These are phyloP conservation scores for Beauveria brongniartii DNA, from an alignment of 2,329 filamentous ascomycete species.

Conservation along the genomic window DNA sequence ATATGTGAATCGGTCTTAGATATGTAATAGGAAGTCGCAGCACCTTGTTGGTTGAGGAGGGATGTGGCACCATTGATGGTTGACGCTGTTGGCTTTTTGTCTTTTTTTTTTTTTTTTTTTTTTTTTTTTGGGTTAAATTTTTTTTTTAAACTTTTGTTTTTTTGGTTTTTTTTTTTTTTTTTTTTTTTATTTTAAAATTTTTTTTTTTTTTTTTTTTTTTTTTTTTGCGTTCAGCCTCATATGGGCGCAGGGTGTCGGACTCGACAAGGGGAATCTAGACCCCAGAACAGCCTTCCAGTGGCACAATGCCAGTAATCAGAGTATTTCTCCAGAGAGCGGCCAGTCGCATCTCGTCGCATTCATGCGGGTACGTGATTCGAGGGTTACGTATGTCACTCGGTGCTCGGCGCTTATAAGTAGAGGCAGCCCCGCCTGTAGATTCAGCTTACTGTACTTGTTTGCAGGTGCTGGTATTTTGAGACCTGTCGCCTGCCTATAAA, in stretches of 20 bases:
- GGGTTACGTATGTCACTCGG: background rate
- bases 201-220: too few species aligned
- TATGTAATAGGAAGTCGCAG: background rate
- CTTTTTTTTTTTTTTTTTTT: too few species aligned
- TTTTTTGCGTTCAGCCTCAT: too few species aligned
- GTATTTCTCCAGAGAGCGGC: background rate
- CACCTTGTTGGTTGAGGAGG: background rate
- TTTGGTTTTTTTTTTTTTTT: too few species aligned
- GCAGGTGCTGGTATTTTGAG: too few species aligned
- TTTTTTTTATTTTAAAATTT: too few species aligned
- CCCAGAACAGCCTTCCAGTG: background rate
- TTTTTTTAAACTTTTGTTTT: too few species aligned
- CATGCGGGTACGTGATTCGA: background rate
- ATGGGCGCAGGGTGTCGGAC: background rate
- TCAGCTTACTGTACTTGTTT: background rate
- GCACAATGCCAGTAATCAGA: background rate
- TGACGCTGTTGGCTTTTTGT: background rate
- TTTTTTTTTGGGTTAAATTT: too few species aligned
- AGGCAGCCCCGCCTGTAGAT: background rate
- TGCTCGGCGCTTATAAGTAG: background rate
- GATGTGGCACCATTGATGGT: background rate
- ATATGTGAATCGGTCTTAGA: background rate
- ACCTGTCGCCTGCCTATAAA: too few species aligned
- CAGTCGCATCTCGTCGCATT: conserved; percentile 3
- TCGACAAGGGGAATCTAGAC: background rate